Evolutionary conservation across 106 monocot species (phyloP).

Genomic region (Allium fistulosum): DNA sequence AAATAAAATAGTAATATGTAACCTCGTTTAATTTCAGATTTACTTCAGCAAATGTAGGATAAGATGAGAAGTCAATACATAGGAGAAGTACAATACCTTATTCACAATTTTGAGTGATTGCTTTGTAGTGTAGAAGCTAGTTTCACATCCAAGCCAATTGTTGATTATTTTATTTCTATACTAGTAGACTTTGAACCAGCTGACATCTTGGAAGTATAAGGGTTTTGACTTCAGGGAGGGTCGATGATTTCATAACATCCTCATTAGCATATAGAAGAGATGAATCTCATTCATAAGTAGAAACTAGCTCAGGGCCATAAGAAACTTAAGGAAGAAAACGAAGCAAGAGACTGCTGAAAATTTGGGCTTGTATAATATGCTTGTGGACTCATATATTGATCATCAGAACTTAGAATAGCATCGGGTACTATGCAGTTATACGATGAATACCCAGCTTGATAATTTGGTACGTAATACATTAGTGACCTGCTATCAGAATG

Average conservation of each 20-base stretch:
- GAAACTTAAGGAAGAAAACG: slow-evolving; percentile 43
- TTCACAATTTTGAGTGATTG: slow-evolving; percentile 35
- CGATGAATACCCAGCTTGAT: slow-evolving; percentile 40
- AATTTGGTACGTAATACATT: slow-evolving; percentile 48
- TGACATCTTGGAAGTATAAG: too few relatives aligned
- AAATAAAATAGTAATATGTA: neutral
- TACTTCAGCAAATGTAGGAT: neutral
- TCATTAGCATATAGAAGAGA: slow-evolving; percentile 28
- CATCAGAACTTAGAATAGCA: slow-evolving; percentile 43
- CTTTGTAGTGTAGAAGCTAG: slow-evolving; percentile 8
- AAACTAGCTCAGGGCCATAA: slow-evolving; percentile 47
- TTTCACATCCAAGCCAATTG: slow-evolving; percentile 14
- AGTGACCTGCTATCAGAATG: slow-evolving; percentile 54
- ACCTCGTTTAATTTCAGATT: neutral
- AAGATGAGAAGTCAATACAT: neutral
- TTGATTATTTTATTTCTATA: slow-evolving; percentile 27
- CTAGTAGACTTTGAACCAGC: slow-evolving; percentile 11
- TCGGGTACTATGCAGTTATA: slow-evolving; percentile 35
- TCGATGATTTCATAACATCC: slow-evolving; percentile 16
- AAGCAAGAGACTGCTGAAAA: slow-evolving; percentile 24
- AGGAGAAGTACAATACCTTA: slow-evolving; percentile 21
- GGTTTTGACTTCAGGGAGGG: slow-evolving; percentile 20
- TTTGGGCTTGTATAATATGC: slow-evolving; percentile 30
- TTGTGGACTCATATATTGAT: slow-evolving; percentile 58
- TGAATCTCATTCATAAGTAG: slow-evolving; percentile 47